Percentiles rank a stretch among this genome's conserved stretches.
These are phyloP conservation scores for Phanerochaete sordida DNA, from an alignment of 768 basidiomycete species.

Conservation along the genomic window DNA sequence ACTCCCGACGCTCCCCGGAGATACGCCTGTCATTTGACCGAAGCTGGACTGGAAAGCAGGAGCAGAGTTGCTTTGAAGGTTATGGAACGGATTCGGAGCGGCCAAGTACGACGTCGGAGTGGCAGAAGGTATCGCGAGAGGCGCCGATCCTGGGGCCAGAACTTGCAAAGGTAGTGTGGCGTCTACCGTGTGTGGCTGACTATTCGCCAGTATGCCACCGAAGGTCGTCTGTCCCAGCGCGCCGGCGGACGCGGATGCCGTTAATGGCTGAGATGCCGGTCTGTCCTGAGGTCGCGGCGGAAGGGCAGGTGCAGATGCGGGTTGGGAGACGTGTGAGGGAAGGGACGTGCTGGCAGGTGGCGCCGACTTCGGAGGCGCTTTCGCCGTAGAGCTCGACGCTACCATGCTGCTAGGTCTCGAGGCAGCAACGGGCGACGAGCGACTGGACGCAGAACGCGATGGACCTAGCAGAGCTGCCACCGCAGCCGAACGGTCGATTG, in stretches of 20 bases:
- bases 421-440: slow-evolving; percentile 11
- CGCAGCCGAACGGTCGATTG: slow-evolving; percentile 22
- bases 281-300: background rate
- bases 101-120: slow-evolving; percentile 5
- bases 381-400: background rate
- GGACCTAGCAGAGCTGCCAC: slow-evolving; percentile 28
- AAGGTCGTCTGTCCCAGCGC: background rate
- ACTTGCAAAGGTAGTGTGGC: slow-evolving; percentile 10
- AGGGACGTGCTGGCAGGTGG: slow-evolving; percentile 2
- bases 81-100: slow-evolving; percentile 15
- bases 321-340: slow-evolving; percentile 12
- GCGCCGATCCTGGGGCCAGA: slow-evolving; percentile 11
- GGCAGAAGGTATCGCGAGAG: slow-evolving; percentile 9
- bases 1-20: slow-evolving; percentile 13
- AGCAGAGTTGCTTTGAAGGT: slow-evolving; percentile 18
- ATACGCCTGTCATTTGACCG: slow-evolving; percentile 11
- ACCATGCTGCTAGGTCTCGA: background rate
- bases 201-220: background rate
- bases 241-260: background rate
- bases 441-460: slow-evolving; percentile 24
- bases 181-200: slow-evolving; percentile 4
- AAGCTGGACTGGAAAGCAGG: slow-evolving; percentile 21
- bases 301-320: background rate
- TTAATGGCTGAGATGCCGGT: slow-evolving; percentile 2
- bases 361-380: background rate